Conservation (phyloP, 192 early-diverging fungal species). For the Diversispora eburnea region DNA sequence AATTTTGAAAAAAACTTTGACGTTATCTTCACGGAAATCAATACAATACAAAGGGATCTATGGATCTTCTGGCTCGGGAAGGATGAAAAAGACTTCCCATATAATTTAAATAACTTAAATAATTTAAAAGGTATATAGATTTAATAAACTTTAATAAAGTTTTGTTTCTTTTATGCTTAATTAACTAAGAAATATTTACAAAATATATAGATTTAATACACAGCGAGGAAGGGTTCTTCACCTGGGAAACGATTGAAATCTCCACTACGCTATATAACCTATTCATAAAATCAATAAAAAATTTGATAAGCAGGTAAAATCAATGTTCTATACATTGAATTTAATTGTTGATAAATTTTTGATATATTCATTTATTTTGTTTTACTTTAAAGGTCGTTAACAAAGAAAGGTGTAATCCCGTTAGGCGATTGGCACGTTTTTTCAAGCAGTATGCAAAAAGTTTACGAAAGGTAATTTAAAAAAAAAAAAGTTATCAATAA, state of each 20-base stretch:
- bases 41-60: background rate
- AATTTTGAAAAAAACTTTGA: conserved; percentile 4
- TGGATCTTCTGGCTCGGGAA: conserved; percentile 14
- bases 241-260: background rate
- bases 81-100: background rate
- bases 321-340: background rate
- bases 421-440: conserved; percentile 12
- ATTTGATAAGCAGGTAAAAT: conserved; percentile 23
- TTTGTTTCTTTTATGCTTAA: background rate
- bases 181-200: background rate
- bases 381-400: conserved; percentile 11
- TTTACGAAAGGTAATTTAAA: conserved; percentile 4
- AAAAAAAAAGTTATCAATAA: too few species aligned
- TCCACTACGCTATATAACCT: conserved; percentile 3
- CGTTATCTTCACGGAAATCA: background rate
- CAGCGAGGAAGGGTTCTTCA: background rate
- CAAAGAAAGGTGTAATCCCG: conserved; percentile 4
- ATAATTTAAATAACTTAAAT: background rate
- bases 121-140: background rate
- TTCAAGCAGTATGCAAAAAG: background rate
- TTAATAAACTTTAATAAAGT: background rate
- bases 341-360: background rate
- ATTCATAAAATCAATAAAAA: conserved; percentile 20
- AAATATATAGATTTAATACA: background rate
- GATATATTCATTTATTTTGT: background rate